These are phyloP conservation scores for Tolypocladium guangdongense DNA, from an alignment of 2,329 filamentous ascomycete genomes.

Conservation along the genomic window DNA sequence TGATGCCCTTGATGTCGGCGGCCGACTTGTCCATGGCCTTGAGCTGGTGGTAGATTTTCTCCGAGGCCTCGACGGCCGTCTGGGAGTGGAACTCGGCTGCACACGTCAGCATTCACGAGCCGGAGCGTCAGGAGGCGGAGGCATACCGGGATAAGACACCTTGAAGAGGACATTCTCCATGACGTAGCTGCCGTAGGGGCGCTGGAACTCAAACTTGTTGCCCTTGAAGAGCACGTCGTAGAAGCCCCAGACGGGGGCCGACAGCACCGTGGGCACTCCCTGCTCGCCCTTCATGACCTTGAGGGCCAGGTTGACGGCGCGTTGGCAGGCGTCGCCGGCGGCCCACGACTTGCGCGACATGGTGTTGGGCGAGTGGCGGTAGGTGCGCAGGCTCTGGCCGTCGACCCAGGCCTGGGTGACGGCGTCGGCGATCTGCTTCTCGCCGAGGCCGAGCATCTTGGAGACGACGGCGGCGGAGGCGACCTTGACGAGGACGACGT, in stretches of 20 bases:
- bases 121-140: background rate
- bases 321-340: slow-evolving; percentile 94
- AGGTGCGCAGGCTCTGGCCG: slow-evolving; percentile 89
- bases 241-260: slow-evolving; percentile 91
- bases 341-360: slow-evolving; percentile 99
- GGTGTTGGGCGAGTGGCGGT: slow-evolving; percentile 96
- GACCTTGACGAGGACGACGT: slow-evolving; percentile 96
- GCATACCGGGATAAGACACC: slow-evolving; percentile 87
- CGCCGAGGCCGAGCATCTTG: slow-evolving; percentile 83
- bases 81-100: slow-evolving; percentile 93
- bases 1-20: slow-evolving; percentile 85
- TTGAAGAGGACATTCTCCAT: slow-evolving; percentile 99
- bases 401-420: slow-evolving; percentile 97
- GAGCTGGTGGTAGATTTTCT: slow-evolving; percentile 77
- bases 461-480: slow-evolving; percentile 89
- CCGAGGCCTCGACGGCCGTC: slow-evolving; percentile 89
- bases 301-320: slow-evolving; percentile 80
- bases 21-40: slow-evolving; percentile 79
- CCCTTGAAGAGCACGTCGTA: slow-evolving; percentile 97
- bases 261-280: slow-evolving; percentile 85
- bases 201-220: slow-evolving; percentile 92
- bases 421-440: slow-evolving; percentile 87
- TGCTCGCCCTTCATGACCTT: slow-evolving; percentile 88
- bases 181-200: slow-evolving; percentile 93
- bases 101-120: background rate